Conservation (phyloP, 2,329 filamentous ascomycete genomes). For the Ophiostoma ips region DNA sequence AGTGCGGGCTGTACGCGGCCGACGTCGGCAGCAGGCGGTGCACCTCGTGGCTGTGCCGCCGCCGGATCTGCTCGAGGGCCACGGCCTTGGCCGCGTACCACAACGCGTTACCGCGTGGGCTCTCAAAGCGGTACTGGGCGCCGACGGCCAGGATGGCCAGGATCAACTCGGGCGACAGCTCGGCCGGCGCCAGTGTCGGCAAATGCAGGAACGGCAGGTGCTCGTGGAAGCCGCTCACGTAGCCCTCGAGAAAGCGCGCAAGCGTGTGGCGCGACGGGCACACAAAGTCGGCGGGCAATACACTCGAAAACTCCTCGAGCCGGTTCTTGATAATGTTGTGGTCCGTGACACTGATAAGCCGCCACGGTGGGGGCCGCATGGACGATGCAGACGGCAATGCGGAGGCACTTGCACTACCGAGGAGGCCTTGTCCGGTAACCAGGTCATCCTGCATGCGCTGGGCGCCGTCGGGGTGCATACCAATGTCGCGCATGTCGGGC, state of each 20-base stretch:
- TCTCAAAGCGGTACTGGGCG: slow-evolving; percentile 51
- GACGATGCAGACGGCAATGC: neutral
- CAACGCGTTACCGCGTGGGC: slow-evolving; percentile 41
- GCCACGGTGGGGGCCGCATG: slow-evolving; percentile 25
- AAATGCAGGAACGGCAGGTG: slow-evolving; percentile 52
- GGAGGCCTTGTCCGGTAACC: neutral
- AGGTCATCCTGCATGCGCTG: slow-evolving; percentile 28
- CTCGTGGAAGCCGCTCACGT: slow-evolving; percentile 50
- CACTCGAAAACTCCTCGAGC: slow-evolving; percentile 46
- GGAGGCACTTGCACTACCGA: neutral
- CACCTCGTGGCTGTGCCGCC: slow-evolving; percentile 42
- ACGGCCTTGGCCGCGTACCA: slow-evolving; percentile 49
- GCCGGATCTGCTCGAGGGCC: slow-evolving; percentile 43
- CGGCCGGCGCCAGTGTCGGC: slow-evolving; percentile 47
- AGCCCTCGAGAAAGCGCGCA: slow-evolving; percentile 55
- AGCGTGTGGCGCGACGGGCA: slow-evolving; percentile 57
- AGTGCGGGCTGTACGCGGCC: slow-evolving; percentile 45
- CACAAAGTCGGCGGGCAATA: slow-evolving; percentile 48
- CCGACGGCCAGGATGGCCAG: slow-evolving; percentile 55
- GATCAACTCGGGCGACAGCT: slow-evolving; percentile 54
- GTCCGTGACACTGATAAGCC: slow-evolving; percentile 36
- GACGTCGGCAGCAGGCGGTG: slow-evolving; percentile 42
- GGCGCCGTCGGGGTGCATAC: slow-evolving; percentile 19
- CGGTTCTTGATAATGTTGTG: slow-evolving; percentile 42
- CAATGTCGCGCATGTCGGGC: slow-evolving; percentile 34